A percentile compares a stretch with the other conserved stretches of the same genome.
Evolutionary conservation across 139 green algal species (phyloP).

Genomic region (Microglena sp.): DNA sequence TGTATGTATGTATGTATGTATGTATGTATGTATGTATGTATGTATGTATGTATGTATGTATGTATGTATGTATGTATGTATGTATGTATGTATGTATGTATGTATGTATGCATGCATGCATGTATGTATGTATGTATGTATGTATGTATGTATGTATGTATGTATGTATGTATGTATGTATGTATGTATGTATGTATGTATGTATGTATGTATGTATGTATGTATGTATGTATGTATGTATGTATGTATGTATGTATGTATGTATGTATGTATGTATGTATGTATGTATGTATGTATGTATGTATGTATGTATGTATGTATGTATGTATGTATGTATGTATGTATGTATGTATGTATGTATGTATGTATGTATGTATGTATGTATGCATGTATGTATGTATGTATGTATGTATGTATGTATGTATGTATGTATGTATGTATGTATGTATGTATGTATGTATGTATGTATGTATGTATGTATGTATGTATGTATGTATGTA

Average conservation of each 20-base stretch:
- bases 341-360: no score
- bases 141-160: not conserved
- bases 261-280: conserved; percentile 26
- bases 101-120: not conserved
- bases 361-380: no score
- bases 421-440: no score
- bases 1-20: no score
- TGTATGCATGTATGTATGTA: no score
- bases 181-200: not conserved
- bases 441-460: no score
- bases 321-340: not conserved
- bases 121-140: not conserved
- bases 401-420: no score
- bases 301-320: not conserved
- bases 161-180: not conserved
- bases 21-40: conserved; percentile 5
- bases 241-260: not conserved
- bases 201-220: not conserved
- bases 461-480: no score
- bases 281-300: not conserved
- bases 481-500: no score
- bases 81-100: not conserved
- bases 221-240: not conserved
- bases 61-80: conserved; percentile 1
- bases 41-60: conserved; percentile 1